Base-by-base conservation (phyloP, 2,329 filamentous ascomycete species). In the Sclerotiophoma versabilis region DNA sequence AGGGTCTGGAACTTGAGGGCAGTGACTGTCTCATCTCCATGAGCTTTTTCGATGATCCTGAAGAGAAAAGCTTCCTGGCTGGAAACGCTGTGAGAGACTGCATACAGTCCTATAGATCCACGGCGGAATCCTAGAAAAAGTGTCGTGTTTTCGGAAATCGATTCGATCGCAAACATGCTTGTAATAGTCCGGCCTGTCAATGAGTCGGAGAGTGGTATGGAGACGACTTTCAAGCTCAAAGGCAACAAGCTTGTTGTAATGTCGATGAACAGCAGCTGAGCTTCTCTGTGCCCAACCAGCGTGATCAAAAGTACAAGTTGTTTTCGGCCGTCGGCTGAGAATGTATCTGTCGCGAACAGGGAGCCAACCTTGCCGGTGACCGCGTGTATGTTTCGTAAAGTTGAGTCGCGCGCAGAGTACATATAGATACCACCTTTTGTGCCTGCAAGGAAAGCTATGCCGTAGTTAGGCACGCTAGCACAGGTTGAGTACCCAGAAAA, bases 21-120 rank as follows among this genome's bases (percentile, higher is more conserved):
- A 2, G 90, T 93, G 36, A 96, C 84, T 7, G 89, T 84, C 65
- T 96, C 83, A 36, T 75, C 75, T 7, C 76, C 78, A 62, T 87
- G 84, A 4, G 67, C 66, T 39, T 61, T 52, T 7, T 63, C 57
- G 25, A 74, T 58, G 30, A 66, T 44, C 11, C 42, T 55, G 7
- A 59, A 34, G 15, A 67, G 41, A 11, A 46, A 56, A 10, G 61
- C 63, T 19, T 48, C 38, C 5, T 14, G 14, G n/a, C 26, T 6
- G 2, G 29, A 14, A 7, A 7, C 38, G 3, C 37, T 11, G 7
- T 48, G 38, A 15, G 41, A 72, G 32, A 67, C 56, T 49, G 65
- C 36, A 58, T 83, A 85, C 1, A 84, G 45, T 4, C 80, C 80
- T 43, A 88, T 66, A 1, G 77, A 76, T 3, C 87, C 86, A 45